Conservation (phyloP, 768 basidiomycete genomes). For the Tylopilus felleus region DNA sequence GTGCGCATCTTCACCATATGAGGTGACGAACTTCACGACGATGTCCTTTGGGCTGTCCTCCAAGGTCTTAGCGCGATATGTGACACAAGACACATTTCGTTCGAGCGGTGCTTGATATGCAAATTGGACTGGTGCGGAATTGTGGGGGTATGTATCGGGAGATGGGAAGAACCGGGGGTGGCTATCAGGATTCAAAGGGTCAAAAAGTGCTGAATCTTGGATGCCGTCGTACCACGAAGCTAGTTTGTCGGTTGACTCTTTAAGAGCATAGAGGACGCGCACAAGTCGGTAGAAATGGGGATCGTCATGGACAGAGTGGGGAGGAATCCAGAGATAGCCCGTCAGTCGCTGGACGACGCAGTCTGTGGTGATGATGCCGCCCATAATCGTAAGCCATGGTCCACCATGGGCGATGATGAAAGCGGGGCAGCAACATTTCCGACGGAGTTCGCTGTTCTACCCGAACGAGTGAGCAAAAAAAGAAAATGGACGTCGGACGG, state of each 20-base stretch:
- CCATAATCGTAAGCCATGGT: too few species aligned
- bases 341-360: constrained; percentile 29
- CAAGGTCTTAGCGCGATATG: constrained; percentile 20
- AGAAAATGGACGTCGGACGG: too few species aligned
- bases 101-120: constrained; percentile 23
- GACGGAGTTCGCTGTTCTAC: not conserved
- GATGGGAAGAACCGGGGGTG: constrained; percentile 24
- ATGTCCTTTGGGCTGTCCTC: constrained; percentile 9
- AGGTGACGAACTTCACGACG: constrained; percentile 38
- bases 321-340: not conserved
- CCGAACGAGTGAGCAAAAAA: not conserved
- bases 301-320: not conserved
- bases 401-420: constrained; percentile 22
- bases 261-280: constrained; percentile 15
- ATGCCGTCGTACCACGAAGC: constrained; percentile 20
- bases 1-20: constrained; percentile 35
- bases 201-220: not conserved
- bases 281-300: not conserved
- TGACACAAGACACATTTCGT: constrained; percentile 15
- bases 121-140: constrained; percentile 9
- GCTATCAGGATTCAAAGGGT: not conserved
- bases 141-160: not conserved
- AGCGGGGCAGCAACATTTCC: constrained; percentile 27
- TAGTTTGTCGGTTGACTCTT: constrained; percentile 9
- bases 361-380: constrained; percentile 26